Percentiles rank a stretch among this genome's conserved stretches.
phyloP scores from a whole-genome alignment of 495 filamentous ascomycete species.

The Lasiosphaeriaceae sp. region DNA sequence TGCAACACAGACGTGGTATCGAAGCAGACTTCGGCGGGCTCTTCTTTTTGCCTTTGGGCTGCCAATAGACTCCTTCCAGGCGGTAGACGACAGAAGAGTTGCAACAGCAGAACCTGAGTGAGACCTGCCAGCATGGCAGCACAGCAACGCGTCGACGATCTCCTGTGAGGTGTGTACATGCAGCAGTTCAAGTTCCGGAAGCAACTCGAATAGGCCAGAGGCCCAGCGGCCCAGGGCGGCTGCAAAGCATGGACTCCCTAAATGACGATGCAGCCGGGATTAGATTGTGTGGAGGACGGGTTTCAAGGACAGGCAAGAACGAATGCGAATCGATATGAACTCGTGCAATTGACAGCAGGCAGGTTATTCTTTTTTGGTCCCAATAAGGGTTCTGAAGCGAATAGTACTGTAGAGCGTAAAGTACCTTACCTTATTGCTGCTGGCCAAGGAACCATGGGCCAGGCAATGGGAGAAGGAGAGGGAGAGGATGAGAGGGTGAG shows the following conservation, averaged over 20 bases:
- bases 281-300: slow-evolving; percentile 15
- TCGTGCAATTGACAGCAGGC: not conserved
- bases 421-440: not conserved
- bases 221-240: slow-evolving; percentile 1
- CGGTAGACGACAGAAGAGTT: not conserved
- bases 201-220: slow-evolving; percentile 1
- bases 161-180: slow-evolving; percentile 10
- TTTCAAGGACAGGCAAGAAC: slow-evolving; percentile 12
- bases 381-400: not conserved
- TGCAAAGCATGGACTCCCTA: slow-evolving; percentile 13
- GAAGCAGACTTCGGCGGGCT: not conserved
- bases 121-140: slow-evolving; percentile 23
- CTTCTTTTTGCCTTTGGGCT: not conserved
- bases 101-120: not conserved
- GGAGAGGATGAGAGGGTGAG: too few species aligned
- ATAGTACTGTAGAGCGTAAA: not conserved
- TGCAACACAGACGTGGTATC: not conserved
- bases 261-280: slow-evolving; percentile 19
- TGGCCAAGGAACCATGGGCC: too few species aligned
- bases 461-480: too few species aligned
- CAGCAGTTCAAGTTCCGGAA: slow-evolving; percentile 5
- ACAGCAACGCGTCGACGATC: slow-evolving; percentile 21
- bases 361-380: not conserved
- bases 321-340: not conserved
- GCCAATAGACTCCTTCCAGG: not conserved